Conservation (phyloP, 208 protist genomes). For the Vickermania spadyakhi region DNA sequence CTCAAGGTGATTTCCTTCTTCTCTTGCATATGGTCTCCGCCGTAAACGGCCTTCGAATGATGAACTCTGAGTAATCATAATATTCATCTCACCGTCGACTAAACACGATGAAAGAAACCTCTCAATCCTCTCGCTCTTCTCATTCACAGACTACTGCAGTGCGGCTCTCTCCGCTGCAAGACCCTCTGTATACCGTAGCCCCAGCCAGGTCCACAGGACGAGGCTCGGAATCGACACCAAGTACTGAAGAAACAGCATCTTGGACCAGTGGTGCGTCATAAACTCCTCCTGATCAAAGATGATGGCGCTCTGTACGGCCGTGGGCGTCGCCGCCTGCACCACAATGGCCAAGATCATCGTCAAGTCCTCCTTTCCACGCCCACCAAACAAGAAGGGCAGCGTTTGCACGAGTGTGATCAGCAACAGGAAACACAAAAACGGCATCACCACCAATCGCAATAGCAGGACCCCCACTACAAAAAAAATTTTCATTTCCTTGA, state of each 20-base stretch:
- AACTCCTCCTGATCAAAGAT: constrained; percentile 54
- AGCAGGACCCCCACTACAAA: constrained; percentile 61
- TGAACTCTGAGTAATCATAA: too few relatives aligned
- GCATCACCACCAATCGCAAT: constrained; percentile 48
- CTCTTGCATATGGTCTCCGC: too few relatives aligned
- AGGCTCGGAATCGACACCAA: constrained; percentile 38
- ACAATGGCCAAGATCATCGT: constrained; percentile 68
- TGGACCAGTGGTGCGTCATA: constrained; percentile 57
- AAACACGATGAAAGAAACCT: too few relatives aligned
- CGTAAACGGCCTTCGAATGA: too few relatives aligned
- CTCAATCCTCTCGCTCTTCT: too few relatives aligned
- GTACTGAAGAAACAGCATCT: constrained; percentile 81
- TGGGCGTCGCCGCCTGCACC: constrained; percentile 51
- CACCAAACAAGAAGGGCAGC: constrained; percentile 52
- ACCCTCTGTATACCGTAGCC: constrained; percentile 13
- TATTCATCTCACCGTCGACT: too few relatives aligned
- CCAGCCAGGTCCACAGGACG: constrained; percentile 47
- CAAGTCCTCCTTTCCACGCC: constrained; percentile 18
- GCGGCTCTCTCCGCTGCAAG: neutral
- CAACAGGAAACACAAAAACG: constrained; percentile 34
- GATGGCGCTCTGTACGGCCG: constrained; percentile 67
- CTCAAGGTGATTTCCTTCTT: too few relatives aligned
- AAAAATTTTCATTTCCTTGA: constrained; percentile 19
- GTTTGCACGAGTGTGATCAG: constrained; percentile 22
- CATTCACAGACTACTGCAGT: too few relatives aligned